phyloP scores from a whole-genome alignment of 805 yeast species.

The Yarrowia bubula region DNA sequence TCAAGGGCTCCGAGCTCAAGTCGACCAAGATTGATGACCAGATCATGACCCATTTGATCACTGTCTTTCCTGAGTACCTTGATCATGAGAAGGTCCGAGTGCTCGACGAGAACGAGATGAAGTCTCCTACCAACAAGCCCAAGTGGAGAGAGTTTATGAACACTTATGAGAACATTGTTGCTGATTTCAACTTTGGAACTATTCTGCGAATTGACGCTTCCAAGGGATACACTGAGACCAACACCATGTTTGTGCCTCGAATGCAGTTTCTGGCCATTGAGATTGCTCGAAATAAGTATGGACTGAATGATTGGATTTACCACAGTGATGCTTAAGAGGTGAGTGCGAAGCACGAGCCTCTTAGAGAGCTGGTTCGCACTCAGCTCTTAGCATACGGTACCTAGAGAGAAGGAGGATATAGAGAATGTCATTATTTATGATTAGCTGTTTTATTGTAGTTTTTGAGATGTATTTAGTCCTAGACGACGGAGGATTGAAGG shows the following conservation, averaged over 20 bases:
- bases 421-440: constrained; percentile 6
- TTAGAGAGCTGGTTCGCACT: too few relatives aligned
- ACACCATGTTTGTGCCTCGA: constrained; percentile 86
- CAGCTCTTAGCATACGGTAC: too few relatives aligned
- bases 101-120: constrained; percentile 77
- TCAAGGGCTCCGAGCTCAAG: constrained; percentile 77
- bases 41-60: constrained; percentile 45
- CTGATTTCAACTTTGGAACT: constrained; percentile 95
- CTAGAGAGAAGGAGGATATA: constrained; percentile 36
- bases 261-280: constrained; percentile 94
- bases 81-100: constrained; percentile 55
- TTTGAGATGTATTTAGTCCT: too few relatives aligned
- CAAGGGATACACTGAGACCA: constrained; percentile 76
- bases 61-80: constrained; percentile 84
- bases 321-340: constrained; percentile 33
- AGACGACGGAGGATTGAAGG: too few relatives aligned
- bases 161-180: constrained; percentile 72
- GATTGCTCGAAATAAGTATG: constrained; percentile 85
- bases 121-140: constrained; percentile 72
- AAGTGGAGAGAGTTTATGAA: constrained; percentile 89
- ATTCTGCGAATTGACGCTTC: constrained; percentile 70
- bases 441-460: background rate
- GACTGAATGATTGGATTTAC: constrained; percentile 86
- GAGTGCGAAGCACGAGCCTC: too few relatives aligned
- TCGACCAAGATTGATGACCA: constrained; percentile 44